Percentiles rank a stretch among this genome's conserved stretches.
Conservation (phyloP, 179 eudicot genomes). For the Silene coronaria region DNA sequence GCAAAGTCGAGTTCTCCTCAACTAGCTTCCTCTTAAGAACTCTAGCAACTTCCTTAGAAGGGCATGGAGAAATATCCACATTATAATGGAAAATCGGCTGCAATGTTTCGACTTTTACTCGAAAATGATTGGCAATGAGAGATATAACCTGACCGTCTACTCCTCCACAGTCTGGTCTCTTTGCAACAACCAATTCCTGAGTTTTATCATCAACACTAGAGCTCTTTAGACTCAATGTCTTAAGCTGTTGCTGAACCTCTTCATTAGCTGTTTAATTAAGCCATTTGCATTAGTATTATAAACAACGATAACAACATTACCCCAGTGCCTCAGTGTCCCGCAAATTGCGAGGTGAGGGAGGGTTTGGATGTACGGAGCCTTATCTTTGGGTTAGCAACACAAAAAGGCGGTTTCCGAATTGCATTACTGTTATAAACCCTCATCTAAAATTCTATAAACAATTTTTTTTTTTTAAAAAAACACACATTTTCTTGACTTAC, state of each 20-base stretch:
- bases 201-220: slow-evolving; percentile 22
- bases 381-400: too few species aligned
- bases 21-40: slow-evolving; percentile 58
- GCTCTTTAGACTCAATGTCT: slow-evolving; percentile 31
- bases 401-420: too few species aligned
- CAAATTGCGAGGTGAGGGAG: too few species aligned
- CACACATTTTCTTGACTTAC: too few species aligned
- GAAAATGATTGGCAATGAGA: slow-evolving; percentile 83
- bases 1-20: slow-evolving; percentile 42
- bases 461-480: too few species aligned
- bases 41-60: slow-evolving; percentile 71
- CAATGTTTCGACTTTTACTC: slow-evolving; percentile 54
- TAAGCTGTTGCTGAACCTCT: slow-evolving; percentile 26
- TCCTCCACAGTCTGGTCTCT: slow-evolving; percentile 85
- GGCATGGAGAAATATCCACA: slow-evolving; percentile 67
- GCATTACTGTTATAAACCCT: too few species aligned
- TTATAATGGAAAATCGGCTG: slow-evolving; percentile 70
- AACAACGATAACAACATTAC: too few species aligned
- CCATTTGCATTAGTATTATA: slow-evolving; percentile 10
- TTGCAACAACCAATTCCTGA: slow-evolving; percentile 46
- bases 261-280: slow-evolving; percentile 30
- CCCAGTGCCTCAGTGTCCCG: too few species aligned
- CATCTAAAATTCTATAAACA: too few species aligned
- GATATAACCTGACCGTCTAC: slow-evolving; percentile 61
- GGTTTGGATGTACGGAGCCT: too few species aligned